Base-by-base conservation (phyloP, 805 yeast genomes). In the Naumovozyma baii region DNA sequence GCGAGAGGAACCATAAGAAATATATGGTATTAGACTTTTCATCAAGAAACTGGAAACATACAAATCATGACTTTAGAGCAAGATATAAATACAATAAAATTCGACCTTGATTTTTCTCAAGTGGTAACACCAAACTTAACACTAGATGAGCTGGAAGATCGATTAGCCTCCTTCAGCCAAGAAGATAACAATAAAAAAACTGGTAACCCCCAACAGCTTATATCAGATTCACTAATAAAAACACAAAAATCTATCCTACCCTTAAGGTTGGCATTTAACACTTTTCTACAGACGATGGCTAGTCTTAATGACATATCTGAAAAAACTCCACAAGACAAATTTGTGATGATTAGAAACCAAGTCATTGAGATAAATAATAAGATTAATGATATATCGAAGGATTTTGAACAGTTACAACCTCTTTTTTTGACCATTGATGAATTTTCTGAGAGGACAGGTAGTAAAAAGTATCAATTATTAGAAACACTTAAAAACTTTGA, bases 341-440 rank as follows among this genome's bases (percentile, higher is more conserved):
- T 48, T 33, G 17, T 26, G 12, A 14, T 40, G 26, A 40, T 54
- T 8, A 50, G 50, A 17, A 37, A 38, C 29, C 52, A 51, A 37
- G 36, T 54, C 20, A 13, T 51, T 8, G 52, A 46, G 31, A 38
- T 54, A 30, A 36, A 44, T 20, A 41, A 40, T 4, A 45, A 44
- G 32, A 40, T 54, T 25, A 54, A 52, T 33, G 37, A 35, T 14
- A 33, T 54, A 19, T 54, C 57, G 8, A 41, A 42, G 12, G 50
- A 48, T 25, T 44, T 51, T n/a, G 35, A 37, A 3, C 41, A 44
- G 20, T 37, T 54, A 30, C 54, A 52, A 33, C 56, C 59, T 13
- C 38, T 52, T 34, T 50, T 54, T 20, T 48, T 47, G 4, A 43
- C 50, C 3, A 46, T 54, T 18, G 47, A 50, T 12, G 50, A 51